Evolutionary conservation across 805 yeast genomes (phyloP).

Genomic region (Cyberlindnera maritima): DNA sequence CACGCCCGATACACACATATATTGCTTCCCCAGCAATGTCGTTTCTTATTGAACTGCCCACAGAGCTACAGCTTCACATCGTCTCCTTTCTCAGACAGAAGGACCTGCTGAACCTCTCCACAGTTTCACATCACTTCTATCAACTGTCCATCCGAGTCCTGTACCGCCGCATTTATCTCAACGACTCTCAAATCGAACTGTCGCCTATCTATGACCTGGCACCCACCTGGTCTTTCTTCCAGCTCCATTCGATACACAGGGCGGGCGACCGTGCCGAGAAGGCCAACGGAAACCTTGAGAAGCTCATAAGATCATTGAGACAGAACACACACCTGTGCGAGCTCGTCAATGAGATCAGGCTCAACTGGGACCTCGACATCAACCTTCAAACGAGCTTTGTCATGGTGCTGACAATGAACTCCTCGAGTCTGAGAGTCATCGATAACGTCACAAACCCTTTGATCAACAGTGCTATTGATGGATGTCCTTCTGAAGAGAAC

Average conservation of each 20-base stretch:
- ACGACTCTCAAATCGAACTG: constrained; percentile 39
- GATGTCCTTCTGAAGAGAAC: constrained; percentile 25
- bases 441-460: constrained; percentile 41
- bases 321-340: constrained; percentile 23
- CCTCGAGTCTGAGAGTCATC: constrained; percentile 31
- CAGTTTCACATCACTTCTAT: constrained; percentile 30
- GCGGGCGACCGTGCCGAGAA: constrained; percentile 24
- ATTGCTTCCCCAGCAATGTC: too few relatives aligned
- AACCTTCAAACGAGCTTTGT: constrained; percentile 31
- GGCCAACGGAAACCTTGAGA: constrained; percentile 30
- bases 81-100: constrained; percentile 30
- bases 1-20: too few relatives aligned
- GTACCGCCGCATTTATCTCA: constrained; percentile 37
- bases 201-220: constrained; percentile 35
- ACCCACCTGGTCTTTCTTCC: constrained; percentile 38
- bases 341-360: constrained; percentile 36
- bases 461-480: constrained; percentile 34
- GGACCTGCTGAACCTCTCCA: constrained; percentile 30
- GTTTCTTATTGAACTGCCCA: constrained; percentile 15
- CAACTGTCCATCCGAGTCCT: constrained; percentile 31
- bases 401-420: constrained; percentile 27
- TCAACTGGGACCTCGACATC: constrained; percentile 41
- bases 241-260: constrained; percentile 2
- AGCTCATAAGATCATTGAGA: constrained; percentile 28
- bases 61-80: constrained; percentile 20